Evolutionary conservation across 139 green algal species (phyloP).

Genomic region (Asterochloris sp.): DNA sequence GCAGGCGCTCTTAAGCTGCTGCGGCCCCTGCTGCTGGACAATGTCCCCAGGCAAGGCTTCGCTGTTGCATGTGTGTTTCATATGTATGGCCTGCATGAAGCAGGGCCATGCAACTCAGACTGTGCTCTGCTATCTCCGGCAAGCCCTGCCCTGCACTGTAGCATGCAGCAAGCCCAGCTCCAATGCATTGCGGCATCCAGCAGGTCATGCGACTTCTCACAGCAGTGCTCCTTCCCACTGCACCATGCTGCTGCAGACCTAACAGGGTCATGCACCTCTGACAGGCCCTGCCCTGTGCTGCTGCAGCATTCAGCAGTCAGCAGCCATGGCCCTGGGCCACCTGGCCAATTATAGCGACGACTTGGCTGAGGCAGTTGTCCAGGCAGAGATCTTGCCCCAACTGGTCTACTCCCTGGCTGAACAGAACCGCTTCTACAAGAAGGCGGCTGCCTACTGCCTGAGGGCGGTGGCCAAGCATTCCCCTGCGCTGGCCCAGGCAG

Average conservation of each 20-base stretch:
- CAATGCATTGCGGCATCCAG: no score
- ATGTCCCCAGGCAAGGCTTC: constrained; percentile 68
- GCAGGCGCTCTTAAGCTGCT: constrained; percentile 80
- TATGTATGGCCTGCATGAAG: constrained; percentile 4
- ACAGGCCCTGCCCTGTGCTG: background rate
- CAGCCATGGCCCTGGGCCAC: constrained; percentile 73
- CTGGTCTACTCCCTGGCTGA: constrained; percentile 78
- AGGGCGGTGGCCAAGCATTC: constrained; percentile 82
- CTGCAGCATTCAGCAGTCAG: constrained; percentile 83
- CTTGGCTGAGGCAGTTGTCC: constrained; percentile 79
- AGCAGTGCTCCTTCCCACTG: no score
- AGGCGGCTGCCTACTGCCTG: constrained; percentile 79
- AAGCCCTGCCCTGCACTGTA: no score
- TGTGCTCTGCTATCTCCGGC: background rate
- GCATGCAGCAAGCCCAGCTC: no score
- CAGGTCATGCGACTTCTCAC: no score
- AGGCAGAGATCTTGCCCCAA: constrained; percentile 84
- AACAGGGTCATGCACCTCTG: no score
- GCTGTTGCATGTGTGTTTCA: background rate
- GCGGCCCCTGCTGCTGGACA: constrained; percentile 78
- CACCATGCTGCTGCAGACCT: no score
- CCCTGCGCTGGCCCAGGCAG: constrained; percentile 60
- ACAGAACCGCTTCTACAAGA: constrained; percentile 86
- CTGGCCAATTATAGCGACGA: constrained; percentile 84
- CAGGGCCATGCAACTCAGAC: background rate